Evolutionary conservation across 768 basidiomycete species (phyloP).

Genomic region (Russula compacta): DNA sequence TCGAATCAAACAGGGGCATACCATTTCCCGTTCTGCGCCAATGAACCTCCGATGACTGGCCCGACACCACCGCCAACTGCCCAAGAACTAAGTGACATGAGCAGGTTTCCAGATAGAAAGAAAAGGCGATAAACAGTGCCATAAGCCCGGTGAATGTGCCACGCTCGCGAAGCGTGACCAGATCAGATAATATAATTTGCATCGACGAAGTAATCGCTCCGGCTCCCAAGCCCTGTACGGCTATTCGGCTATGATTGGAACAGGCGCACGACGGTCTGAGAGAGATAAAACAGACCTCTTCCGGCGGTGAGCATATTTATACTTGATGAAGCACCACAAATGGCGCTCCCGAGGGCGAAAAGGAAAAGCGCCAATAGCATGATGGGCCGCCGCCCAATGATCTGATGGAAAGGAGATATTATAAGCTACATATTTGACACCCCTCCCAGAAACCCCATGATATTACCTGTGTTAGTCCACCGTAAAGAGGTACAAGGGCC

Average conservation of each 20-base stretch:
- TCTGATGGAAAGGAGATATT: conserved; percentile 1
- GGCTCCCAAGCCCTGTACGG: conserved; percentile 26
- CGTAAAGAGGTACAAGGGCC: conserved; percentile 24
- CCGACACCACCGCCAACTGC: conserved; percentile 24
- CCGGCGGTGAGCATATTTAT: conserved; percentile 30
- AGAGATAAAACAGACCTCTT: conserved; percentile 16
- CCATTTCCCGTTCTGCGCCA: conserved; percentile 20
- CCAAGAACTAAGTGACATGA: conserved; percentile 21
- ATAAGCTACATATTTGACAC: background rate
- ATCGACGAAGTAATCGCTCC: conserved; percentile 25
- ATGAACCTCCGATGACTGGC: conserved; percentile 26
- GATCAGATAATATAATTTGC: conserved; percentile 28
- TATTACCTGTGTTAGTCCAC: conserved; percentile 20
- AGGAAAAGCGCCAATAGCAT: conserved; percentile 22
- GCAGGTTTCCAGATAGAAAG: too few relatives aligned
- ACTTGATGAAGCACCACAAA: conserved; percentile 28
- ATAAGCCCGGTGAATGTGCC: conserved; percentile 27
- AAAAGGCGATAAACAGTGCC: conserved; percentile 21
- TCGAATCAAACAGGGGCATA: background rate
- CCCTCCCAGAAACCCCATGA: background rate
- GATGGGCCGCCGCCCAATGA: conserved; percentile 27
- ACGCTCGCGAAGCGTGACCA: conserved; percentile 29
- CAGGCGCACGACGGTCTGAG: background rate
- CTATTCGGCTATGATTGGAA: background rate
- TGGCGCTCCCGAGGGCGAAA: conserved; percentile 27